A percentile compares a stretch with the other conserved stretches of the same genome.
Conservation (phyloP, 345 rosid species). For the Viola odorata region DNA sequence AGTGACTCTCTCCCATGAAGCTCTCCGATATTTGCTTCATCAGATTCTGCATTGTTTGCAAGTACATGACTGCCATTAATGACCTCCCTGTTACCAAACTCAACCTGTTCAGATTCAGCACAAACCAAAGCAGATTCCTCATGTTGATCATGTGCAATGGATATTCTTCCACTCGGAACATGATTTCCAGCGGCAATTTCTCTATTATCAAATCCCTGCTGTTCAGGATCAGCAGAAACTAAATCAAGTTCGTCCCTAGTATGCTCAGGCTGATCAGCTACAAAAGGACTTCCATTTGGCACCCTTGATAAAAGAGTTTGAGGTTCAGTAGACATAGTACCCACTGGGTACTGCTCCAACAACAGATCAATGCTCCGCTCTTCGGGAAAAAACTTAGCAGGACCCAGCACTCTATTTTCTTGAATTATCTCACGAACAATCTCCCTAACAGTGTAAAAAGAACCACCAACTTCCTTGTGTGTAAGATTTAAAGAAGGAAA, state of each 20-base stretch:
- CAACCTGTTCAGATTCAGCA: no score
- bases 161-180: neutral
- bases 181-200: conserved; percentile 30
- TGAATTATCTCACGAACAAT: conserved; percentile 94
- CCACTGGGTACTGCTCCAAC: conserved; percentile 44
- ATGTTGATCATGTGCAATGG: no score
- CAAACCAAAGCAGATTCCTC: no score
- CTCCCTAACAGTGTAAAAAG: conserved; percentile 90
- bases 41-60: conserved; percentile 22
- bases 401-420: conserved; percentile 91
- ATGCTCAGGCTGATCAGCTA: conserved; percentile 23
- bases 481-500: conserved; percentile 83
- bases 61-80: conserved; percentile 6
- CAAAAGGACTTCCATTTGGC: conserved; percentile 34
- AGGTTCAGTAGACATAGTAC: conserved; percentile 52
- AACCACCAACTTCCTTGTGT: conserved; percentile 93
- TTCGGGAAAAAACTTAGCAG: conserved; percentile 44
- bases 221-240: conserved; percentile 23
- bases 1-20: conserved; percentile 15
- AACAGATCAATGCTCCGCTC: conserved; percentile 35
- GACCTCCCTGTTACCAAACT: no score
- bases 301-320: conserved; percentile 25
- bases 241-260: conserved; percentile 16
- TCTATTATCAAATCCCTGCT: conserved; percentile 18
- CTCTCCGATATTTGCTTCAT: conserved; percentile 14